Base-by-base conservation (phyloP, 2,329 filamentous ascomycete genomes). In the Exophiala sp. region DNA sequence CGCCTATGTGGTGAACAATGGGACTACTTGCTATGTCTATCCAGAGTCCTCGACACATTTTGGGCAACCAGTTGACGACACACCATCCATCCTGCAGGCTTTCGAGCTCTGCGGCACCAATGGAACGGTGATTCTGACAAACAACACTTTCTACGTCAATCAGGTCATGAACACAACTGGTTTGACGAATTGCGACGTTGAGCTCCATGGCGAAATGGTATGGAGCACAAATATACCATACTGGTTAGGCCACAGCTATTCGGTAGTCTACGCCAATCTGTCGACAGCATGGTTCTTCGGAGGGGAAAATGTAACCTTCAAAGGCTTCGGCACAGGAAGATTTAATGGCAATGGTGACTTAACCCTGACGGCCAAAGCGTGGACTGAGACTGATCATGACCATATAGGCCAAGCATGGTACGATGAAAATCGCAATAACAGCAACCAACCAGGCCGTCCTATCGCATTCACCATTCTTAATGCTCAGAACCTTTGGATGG, bases 211-310 rank as follows among this genome's bases (percentile, higher is more conserved):
- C 18, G 77, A 76, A 18, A 75, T 87, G 16, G 72, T 79, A 52
- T 88, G 88, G 70, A 81, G 79, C 51, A 78, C 84, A 47, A 82
- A 89, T 65, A 84, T 83, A 1, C 77, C 82, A 60, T 88, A 88
- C 69, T 88, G 86, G 86, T 77, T 84, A 58, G 76, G 75, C 7
- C 77, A 87, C 63, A 75, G 78, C 39, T 88, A 87, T 74, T 78
- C 78, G 51, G 83, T 84, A 21, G 73, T 71, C 5, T 89, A 82
- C 70, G 86, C 88, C 62, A 86, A 87, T 58, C 78, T 80, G 4
- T 84, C 81, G 0, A 81, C 81, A 1, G 87, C 87, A 73, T 87
- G 84, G 75, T 78, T 83, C 65, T 76, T 86, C 35, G 84, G 85
- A 38, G 85, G 85, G 29, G 72, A 78, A 16, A 83, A 82, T 68